phyloP scores from a whole-genome alignment of 2,329 filamentous ascomycete species.

The Cladobotryum protrusum region DNA sequence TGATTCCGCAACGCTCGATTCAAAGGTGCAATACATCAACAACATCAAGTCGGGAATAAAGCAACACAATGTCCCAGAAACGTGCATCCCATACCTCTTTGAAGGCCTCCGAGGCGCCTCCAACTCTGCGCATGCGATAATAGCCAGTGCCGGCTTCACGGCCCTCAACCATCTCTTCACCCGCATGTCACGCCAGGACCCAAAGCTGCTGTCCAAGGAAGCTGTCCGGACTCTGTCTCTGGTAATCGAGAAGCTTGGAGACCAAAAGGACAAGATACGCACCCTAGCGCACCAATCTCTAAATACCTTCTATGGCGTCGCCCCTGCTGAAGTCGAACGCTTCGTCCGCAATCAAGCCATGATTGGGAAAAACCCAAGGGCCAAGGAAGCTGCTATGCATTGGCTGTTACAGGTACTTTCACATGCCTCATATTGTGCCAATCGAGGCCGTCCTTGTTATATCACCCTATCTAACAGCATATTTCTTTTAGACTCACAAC shows the following conservation, averaged over 20 bases:
- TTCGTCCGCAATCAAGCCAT: slow-evolving; percentile 73
- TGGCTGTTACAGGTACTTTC: slow-evolving; percentile 69
- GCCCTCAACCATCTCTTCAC: slow-evolving; percentile 83
- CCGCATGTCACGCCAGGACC: slow-evolving; percentile 77
- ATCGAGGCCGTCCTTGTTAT: slow-evolving; percentile 1
- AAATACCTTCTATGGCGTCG: slow-evolving; percentile 66
- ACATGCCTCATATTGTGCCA: not conserved
- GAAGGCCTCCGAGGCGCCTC: slow-evolving; percentile 74
- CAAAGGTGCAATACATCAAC: slow-evolving; percentile 65
- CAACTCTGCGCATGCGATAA: slow-evolving; percentile 65
- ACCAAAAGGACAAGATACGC: slow-evolving; percentile 80
- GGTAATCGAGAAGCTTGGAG: slow-evolving; percentile 78
- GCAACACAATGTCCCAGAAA: slow-evolving; percentile 80
- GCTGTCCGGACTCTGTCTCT: slow-evolving; percentile 65
- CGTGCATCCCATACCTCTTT: slow-evolving; percentile 65
- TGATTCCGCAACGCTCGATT: slow-evolving; percentile 57
- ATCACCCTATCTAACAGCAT: slow-evolving; percentile 18
- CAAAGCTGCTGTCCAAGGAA: slow-evolving; percentile 64
- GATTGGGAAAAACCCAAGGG: slow-evolving; percentile 71
- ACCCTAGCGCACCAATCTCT: slow-evolving; percentile 68
- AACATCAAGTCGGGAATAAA: slow-evolving; percentile 83
- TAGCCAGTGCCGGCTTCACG: slow-evolving; percentile 79
- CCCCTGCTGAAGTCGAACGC: slow-evolving; percentile 69
- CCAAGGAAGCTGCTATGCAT: slow-evolving; percentile 77
- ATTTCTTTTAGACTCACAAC: slow-evolving; percentile 61